A percentile compares a stretch with the other conserved stretches of the same genome.
Conservation (phyloP, 2,329 filamentous ascomycete species). For the Pseudonectria buxi region DNA sequence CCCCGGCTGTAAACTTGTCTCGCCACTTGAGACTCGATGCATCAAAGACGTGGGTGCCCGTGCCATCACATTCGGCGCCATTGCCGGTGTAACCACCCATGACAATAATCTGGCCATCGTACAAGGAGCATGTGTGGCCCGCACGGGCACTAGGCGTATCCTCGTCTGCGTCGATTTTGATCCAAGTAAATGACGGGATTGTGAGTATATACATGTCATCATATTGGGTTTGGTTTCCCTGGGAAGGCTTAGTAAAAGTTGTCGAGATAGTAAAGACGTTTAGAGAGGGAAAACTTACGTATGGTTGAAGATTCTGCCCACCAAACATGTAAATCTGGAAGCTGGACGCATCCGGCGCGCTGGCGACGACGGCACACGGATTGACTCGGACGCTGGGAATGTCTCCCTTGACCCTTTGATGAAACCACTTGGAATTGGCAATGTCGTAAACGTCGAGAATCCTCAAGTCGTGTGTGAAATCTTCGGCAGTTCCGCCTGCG, state of each 20-base stretch:
- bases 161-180: conserved; percentile 41
- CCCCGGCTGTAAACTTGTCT: conserved; percentile 54
- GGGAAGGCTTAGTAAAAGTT: not conserved
- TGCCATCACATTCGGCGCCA: conserved; percentile 43
- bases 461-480: conserved; percentile 51
- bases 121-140: conserved; percentile 49
- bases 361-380: conserved; percentile 56
- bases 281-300: conserved; percentile 30
- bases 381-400: conserved; percentile 46
- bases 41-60: conserved; percentile 64
- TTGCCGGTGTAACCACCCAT: conserved; percentile 53
- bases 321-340: conserved; percentile 76
- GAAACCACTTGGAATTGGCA: conserved; percentile 52
- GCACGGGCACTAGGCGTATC: conserved; percentile 48
- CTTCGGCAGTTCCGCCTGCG: conserved; percentile 62
- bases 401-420: conserved; percentile 47
- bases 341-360: conserved; percentile 62
- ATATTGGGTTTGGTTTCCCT: conserved; percentile 49
- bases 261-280: not conserved
- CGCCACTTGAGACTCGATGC: conserved; percentile 52
- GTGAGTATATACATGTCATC: conserved; percentile 58
- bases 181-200: conserved; percentile 58
- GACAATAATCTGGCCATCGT: conserved; percentile 55
- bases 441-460: conserved; percentile 64
- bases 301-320: conserved; percentile 64